phyloP scores from a whole-genome alignment of 2,329 filamentous ascomycete genomes.

The Stagonosporopsis rhizophila region DNA sequence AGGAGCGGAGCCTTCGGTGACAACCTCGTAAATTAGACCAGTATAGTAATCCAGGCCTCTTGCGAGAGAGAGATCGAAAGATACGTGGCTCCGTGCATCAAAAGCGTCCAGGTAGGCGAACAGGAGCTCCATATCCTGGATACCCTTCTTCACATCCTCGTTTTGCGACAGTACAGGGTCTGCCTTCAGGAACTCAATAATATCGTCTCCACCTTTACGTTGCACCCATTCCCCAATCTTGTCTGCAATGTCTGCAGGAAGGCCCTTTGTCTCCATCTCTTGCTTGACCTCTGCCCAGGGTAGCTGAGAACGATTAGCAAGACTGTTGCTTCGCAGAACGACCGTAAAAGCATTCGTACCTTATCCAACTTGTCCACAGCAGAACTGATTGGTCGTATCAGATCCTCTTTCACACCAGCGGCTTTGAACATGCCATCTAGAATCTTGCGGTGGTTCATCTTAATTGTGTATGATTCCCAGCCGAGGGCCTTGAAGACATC shows the following conservation, averaged over 20 bases:
- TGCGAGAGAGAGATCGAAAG: conserved; percentile 88
- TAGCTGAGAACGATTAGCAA: conserved; percentile 39
- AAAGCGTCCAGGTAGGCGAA: conserved; percentile 85
- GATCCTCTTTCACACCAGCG: conserved; percentile 84
- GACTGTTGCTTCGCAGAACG: background rate
- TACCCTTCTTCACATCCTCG: conserved; percentile 73
- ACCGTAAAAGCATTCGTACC: conserved; percentile 45
- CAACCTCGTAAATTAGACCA: conserved; percentile 86
- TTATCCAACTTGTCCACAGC: conserved; percentile 98
- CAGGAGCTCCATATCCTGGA: conserved; percentile 80
- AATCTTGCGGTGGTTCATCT: conserved; percentile 94
- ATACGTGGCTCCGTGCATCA: conserved; percentile 74
- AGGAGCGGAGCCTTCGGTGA: conserved; percentile 78
- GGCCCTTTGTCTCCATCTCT: conserved; percentile 94
- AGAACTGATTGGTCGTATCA: conserved; percentile 87
- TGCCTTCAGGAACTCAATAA: conserved; percentile 59
- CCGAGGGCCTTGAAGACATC: conserved; percentile 85
- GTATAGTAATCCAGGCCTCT: conserved; percentile 95
- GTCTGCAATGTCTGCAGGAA: conserved; percentile 78
- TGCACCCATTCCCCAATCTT: conserved; percentile 86
- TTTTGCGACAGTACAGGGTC: conserved; percentile 58
- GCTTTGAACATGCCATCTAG: conserved; percentile 92
- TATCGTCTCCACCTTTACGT: conserved; percentile 75
- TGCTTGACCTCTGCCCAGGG: conserved; percentile 89
- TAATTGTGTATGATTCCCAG: conserved; percentile 82